Conservation (phyloP, 2,329 filamentous ascomycete species). For the Penicillium sp. region DNA sequence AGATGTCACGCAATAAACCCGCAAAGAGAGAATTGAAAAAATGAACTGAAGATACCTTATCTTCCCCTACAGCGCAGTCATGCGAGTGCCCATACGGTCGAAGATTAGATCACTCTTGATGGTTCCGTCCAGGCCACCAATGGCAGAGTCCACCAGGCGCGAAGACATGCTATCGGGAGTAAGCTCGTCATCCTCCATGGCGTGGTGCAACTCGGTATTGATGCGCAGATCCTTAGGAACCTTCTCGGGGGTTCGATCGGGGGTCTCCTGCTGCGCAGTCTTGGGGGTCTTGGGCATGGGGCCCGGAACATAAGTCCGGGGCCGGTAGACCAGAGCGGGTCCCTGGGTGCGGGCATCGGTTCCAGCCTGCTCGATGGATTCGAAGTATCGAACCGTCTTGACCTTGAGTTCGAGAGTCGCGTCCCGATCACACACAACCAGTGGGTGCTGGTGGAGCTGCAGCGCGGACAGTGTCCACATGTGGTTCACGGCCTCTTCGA, state of each 20-base stretch:
- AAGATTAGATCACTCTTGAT: slow-evolving; percentile 45
- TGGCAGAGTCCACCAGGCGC: slow-evolving; percentile 47
- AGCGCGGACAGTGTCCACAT: slow-evolving; percentile 87
- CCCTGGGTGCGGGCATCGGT: slow-evolving; percentile 47
- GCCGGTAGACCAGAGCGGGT: slow-evolving; percentile 44
- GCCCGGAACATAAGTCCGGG: slow-evolving; percentile 38
- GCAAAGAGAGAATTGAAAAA: neutral
- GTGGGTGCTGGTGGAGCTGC: slow-evolving; percentile 76
- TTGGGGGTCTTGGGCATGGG: slow-evolving; percentile 26
- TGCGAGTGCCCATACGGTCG: slow-evolving; percentile 45
- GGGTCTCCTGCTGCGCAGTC: slow-evolving; percentile 24
- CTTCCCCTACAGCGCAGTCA: slow-evolving; percentile 27
- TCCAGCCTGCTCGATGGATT: slow-evolving; percentile 68
- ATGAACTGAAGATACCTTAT: neutral
- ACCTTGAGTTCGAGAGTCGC: slow-evolving; percentile 72
- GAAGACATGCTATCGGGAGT: slow-evolving; percentile 53
- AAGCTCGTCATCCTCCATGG: slow-evolving; percentile 45
- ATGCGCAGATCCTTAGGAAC: slow-evolving; percentile 46
- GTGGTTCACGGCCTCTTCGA: slow-evolving; percentile 82
- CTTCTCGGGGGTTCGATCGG: slow-evolving; percentile 31
- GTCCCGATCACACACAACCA: slow-evolving; percentile 83
- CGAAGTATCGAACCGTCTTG: slow-evolving; percentile 74
- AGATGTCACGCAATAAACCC: slow-evolving; percentile 11
- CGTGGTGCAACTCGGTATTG: slow-evolving; percentile 43
- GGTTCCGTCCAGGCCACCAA: slow-evolving; percentile 43